Percentiles rank a stretch among this genome's conserved stretches.
phyloP scores from a whole-genome alignment of 1,284 basidiomycete species.

The Taiwanofungus camphoratus region DNA sequence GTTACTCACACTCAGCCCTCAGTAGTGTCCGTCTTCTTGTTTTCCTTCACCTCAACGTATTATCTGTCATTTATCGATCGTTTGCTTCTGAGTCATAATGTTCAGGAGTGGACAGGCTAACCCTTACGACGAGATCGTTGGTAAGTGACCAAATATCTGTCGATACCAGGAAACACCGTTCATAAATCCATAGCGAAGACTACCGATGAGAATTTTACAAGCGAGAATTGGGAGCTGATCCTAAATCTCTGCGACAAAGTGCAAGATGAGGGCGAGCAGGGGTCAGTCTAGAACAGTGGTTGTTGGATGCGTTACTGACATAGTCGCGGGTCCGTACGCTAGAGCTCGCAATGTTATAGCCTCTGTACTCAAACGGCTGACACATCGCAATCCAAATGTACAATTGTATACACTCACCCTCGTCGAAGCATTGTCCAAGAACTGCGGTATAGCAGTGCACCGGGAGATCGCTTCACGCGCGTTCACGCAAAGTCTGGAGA shows the following conservation, averaged over 20 bases:
- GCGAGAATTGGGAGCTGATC: slow-evolving; percentile 95
- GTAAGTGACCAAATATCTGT: slow-evolving; percentile 42
- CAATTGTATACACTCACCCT: slow-evolving; percentile 92
- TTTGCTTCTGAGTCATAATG: slow-evolving; percentile 37
- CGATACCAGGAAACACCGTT: neutral
- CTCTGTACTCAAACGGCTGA: slow-evolving; percentile 84
- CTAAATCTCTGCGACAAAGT: slow-evolving; percentile 97
- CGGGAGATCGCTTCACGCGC: slow-evolving; percentile 86
- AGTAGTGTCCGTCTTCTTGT: too few species aligned
- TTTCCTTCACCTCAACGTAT: slow-evolving; percentile 2
- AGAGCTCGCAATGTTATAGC: slow-evolving; percentile 87
- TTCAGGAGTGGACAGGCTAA: slow-evolving; percentile 64
- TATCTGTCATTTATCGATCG: neutral
- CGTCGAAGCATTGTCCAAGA: slow-evolving; percentile 86
- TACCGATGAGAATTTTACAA: slow-evolving; percentile 91
- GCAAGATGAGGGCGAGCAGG: slow-evolving; percentile 76
- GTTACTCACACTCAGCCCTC: too few species aligned
- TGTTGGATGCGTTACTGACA: neutral
- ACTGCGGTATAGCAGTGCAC: slow-evolving; percentile 78
- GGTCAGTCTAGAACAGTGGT: slow-evolving; percentile 45
- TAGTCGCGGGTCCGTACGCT: slow-evolving; percentile 8
- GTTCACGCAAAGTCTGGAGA: slow-evolving; percentile 86
- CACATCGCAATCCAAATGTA: slow-evolving; percentile 94
- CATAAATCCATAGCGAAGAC: slow-evolving; percentile 63
- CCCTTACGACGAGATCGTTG: slow-evolving; percentile 91